Base-by-base conservation (phyloP, 768 basidiomycete species). In the Glaciozyma antarctica region DNA sequence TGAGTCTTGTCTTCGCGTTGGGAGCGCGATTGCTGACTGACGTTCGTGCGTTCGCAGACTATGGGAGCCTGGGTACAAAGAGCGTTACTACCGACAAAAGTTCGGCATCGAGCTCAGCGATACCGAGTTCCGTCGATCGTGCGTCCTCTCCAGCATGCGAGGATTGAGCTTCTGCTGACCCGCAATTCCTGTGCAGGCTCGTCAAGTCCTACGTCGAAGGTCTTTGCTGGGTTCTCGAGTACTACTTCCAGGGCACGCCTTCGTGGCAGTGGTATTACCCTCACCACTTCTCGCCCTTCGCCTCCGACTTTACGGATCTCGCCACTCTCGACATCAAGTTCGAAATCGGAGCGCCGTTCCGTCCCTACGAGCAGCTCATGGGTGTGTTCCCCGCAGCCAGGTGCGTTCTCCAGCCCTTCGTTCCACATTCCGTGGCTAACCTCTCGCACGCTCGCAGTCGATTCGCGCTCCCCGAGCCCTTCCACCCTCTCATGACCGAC, bases 261-360 rank as follows among this genome's bases (percentile, higher is more conserved):
- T 66, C 65, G n/a, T 71, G 64, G 61, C 85, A 92, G 74, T 99
- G 95, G 95, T 99, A 87, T 78, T 98, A 97, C 76, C 95, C 95
- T 2, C 93, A 88, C 73, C 95, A 99, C 77, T 99, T 95, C 76
- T 90, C 95, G 17, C 95, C 95, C 1, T 99, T 99, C 76, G 95
- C 95, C 12, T 86, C 86, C 66, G 95, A 99, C 76, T 97, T 98
- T 71, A 82, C 83, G 62, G 85, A 88, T 53, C 53, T 75, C 55
- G 82, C 81, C 44, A 81, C 84, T 68, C 84, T 93, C 83, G 79
- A 90, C 45, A 85, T 98, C 75, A 77, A 80, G 45, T 98, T 98
- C 73, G 82, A 83, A 7, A 75, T 84, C 30, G 73, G 92, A 9
- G 81, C 84, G 65, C 95, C 95, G 5, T 98, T 97, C 81, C 90